phyloP scores from a whole-genome alignment of 495 filamentous ascomycete genomes.

The Daldinia concentrica region DNA sequence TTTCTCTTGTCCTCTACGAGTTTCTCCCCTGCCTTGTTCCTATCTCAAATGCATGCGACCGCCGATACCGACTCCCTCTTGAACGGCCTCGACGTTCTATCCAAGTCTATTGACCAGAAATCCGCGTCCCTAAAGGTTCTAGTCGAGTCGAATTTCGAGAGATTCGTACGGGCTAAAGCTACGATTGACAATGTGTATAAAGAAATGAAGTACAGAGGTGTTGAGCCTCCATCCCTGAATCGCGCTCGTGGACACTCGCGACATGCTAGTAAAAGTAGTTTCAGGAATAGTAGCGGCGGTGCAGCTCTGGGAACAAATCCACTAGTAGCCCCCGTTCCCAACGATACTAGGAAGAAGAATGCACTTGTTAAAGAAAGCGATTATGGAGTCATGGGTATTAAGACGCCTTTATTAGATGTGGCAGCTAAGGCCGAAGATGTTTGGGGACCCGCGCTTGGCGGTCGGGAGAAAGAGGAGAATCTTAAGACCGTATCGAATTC shows the following conservation, averaged over 20 bases:
- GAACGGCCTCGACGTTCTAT: constrained; percentile 81
- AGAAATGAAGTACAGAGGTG: constrained; percentile 92
- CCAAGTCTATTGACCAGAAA: constrained; percentile 93
- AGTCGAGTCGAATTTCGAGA: constrained; percentile 97
- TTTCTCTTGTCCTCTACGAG: constrained; percentile 95
- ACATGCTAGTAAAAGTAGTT: constrained; percentile 70
- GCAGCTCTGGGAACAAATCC: constrained; percentile 45
- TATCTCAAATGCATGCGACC: constrained; percentile 87
- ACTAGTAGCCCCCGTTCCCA: constrained; percentile 45
- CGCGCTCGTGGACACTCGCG: constrained; percentile 64
- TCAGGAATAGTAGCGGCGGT: constrained; percentile 66
- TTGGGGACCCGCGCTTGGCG: constrained; percentile 93
- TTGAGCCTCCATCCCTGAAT: constrained; percentile 62
- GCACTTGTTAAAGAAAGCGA: constrained; percentile 92
- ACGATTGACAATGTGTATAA: constrained; percentile 98
- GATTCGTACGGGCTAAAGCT: constrained; percentile 93
- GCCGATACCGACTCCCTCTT: constrained; percentile 83
- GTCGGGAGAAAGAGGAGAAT: constrained; percentile 88
- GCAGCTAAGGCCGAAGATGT: constrained; percentile 94
- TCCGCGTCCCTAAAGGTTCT: constrained; percentile 93
- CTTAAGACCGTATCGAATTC: constrained; percentile 76
- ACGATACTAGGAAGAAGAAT: constrained; percentile 77
- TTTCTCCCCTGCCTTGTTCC: constrained; percentile 90
- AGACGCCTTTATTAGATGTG: constrained; percentile 83
- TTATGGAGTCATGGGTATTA: constrained; percentile 91